Evolutionary conservation across 345 rosid genomes (phyloP), one percentile per base, ranked within the genome.

Genomic region (Garcia nutans): DNA sequence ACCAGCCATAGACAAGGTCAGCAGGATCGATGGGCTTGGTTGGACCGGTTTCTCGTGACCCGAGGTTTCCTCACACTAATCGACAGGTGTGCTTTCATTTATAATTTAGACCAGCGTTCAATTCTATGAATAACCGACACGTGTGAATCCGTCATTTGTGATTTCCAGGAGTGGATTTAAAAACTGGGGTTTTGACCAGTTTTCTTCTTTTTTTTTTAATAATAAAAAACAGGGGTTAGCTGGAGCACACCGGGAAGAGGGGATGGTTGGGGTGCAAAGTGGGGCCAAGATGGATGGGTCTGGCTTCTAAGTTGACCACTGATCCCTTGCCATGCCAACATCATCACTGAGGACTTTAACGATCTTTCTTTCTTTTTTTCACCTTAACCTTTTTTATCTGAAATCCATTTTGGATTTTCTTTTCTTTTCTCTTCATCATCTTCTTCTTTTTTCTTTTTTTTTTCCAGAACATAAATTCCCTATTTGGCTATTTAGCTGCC

Each of bases 31-130:
- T 23, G 73, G 70, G 58, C 41, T 37, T 37, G 41, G 41, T 37
- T 37, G 41, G 6, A 6, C 77, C 75, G 71, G 72, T 64, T 44
- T 50, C 44, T 56, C 76, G 79, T 76, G 76, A 71, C 57, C 74
- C 78, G 79, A 74, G 81, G 50, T 9, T 47, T 11, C 10, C 71
- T 78, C 79, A 80, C 78, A 78, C 80, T 44, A 50, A 82, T 81
- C 74, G 83, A 82, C 86, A 81, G 81, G 78, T 78, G 84, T 76
- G 33, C 44, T 33, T 71, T 54, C 72, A 74, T 74, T 71, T 56
- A 59, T 72, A 64, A 41, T 72, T 65, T 71, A 68, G 59, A 37
- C 41, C 41, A 37, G 0, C 5, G 41, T 37, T 3, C 41, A 37
- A 3, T 37, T 63, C 24, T 6, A 20, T 62, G 19, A 0, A 1